phyloP scores from a whole-genome alignment of 2,329 filamentous ascomycete genomes.

The Fusarium foetens region DNA sequence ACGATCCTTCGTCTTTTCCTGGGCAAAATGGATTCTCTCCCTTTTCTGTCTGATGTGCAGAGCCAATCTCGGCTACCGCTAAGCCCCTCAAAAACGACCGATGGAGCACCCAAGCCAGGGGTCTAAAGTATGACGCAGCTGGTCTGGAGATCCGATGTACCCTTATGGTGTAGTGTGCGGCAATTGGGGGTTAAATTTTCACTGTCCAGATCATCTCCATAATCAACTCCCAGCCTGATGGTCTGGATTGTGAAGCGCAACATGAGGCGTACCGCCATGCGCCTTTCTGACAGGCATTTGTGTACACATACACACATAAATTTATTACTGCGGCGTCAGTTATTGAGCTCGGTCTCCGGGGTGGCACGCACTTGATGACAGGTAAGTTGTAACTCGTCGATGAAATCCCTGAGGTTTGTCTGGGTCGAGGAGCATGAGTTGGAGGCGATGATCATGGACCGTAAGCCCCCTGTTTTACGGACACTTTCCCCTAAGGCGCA shows the following conservation, averaged over 20 bases:
- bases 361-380: slow-evolving; percentile 6
- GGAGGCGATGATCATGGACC: slow-evolving; percentile 18
- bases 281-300: slow-evolving; percentile 6
- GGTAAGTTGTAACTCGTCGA: slow-evolving; percentile 4
- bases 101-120: slow-evolving; percentile 24
- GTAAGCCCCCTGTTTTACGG: slow-evolving; percentile 24
- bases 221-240: background rate
- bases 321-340: slow-evolving; percentile 11
- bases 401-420: slow-evolving; percentile 2
- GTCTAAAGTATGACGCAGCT: slow-evolving; percentile 34
- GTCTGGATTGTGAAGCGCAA: slow-evolving; percentile 1
- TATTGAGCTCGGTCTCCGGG: slow-evolving; percentile 17
- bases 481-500: background rate
- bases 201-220: background rate
- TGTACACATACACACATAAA: background rate
- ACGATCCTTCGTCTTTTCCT: background rate
- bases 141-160: slow-evolving; percentile 11
- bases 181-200: slow-evolving; percentile 8
- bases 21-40: background rate
- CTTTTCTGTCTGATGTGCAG: slow-evolving; percentile 22
- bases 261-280: slow-evolving; percentile 3
- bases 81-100: slow-evolving; percentile 31
- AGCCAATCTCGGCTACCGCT: slow-evolving; percentile 35
- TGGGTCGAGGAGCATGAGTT: background rate
- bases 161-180: slow-evolving; percentile 15